Evolutionary conservation across 257 asterid genomes (phyloP).

Genomic region (Solanum commersonii): DNA sequence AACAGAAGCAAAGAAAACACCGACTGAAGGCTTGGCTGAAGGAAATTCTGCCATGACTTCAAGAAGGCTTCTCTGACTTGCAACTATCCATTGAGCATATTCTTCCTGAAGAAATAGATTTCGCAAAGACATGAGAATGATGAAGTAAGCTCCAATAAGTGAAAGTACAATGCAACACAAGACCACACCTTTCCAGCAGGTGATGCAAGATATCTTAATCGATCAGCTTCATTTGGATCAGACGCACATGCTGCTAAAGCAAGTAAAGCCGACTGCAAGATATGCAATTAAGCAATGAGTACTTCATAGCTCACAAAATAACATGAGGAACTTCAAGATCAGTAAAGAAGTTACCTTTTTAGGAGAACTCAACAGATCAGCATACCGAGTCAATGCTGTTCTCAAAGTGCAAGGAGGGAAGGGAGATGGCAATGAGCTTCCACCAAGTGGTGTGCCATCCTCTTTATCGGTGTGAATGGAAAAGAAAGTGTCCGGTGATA

Average conservation of each 20-base stretch:
- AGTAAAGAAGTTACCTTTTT: slow-evolving; percentile 46
- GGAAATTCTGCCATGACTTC: slow-evolving; percentile 93
- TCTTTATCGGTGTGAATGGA: slow-evolving; percentile 73
- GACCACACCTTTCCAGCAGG: slow-evolving; percentile 90
- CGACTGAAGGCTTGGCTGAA: slow-evolving; percentile 84
- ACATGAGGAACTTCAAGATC: neutral
- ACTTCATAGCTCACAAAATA: neutral
- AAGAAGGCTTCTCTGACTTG: slow-evolving; percentile 79
- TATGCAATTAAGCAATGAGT: neutral
- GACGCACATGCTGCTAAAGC: slow-evolving; percentile 85
- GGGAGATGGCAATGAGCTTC: slow-evolving; percentile 65
- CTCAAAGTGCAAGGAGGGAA: slow-evolving; percentile 92
- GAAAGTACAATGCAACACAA: neutral
- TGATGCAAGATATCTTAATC: slow-evolving; percentile 75
- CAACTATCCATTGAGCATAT: slow-evolving; percentile 72
- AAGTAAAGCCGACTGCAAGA: slow-evolving; percentile 57
- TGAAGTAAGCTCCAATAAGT: neutral
- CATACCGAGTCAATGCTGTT: slow-evolving; percentile 76
- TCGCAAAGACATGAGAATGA: slow-evolving; percentile 6
- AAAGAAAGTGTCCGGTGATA: slow-evolving; percentile 75
- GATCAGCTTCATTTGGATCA: slow-evolving; percentile 75
- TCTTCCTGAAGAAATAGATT: slow-evolving; percentile 54
- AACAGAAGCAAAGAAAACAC: slow-evolving; percentile 93
- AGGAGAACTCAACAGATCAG: slow-evolving; percentile 86
- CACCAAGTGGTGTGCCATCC: slow-evolving; percentile 67